Evolutionary conservation across 768 basidiomycete genomes (phyloP), one percentile per base, ranked within the genome.

Genomic region (Fistulinella prunicolor): DNA sequence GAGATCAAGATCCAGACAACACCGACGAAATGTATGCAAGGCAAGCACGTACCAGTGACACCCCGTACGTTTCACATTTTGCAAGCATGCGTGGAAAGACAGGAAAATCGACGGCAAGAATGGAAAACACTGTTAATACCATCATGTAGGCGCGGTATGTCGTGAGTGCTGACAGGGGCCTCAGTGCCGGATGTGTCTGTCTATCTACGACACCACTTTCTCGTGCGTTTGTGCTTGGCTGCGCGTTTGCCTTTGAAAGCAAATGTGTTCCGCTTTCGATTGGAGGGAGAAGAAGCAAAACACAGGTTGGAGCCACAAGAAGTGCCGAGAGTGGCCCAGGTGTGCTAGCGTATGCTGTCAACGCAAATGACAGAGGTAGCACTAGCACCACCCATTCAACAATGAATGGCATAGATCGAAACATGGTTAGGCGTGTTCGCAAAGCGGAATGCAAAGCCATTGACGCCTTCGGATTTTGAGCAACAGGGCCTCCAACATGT

Each of bases 71-170:
- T 69, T 98, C 95, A 58, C 92, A 94, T 63, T 98, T 99, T 3
- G 85, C 95, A 37, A 95, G 75, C 10, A 69, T 68, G 16, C 96
- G 80, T 0, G 96, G 96, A 59, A 97, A 99, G 21, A 94, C 79
- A 0, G 81, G 83, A 59, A 99, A 99, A 65, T 99, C 95, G 42
- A 98, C 95, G 0, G 95, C 95, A 12, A 98, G 81, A 51, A 99
- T 98, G 19, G 85, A 85, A 36, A 95, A 76, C 29, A 87, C 67
- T 0, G 96, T 97, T 77, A 98, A 82, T 17, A 96, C 71, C 78
- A 98, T 86, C 94, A 97, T 94, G 61, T 96, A 89, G 3, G 94
- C 84, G 38, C 96, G 75, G 64, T 95, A 98, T 0, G 85, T 80
- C 10, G 92, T 90, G 47, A 99, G 64, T 34, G 91, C 85, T 1